Base-by-base conservation (phyloP, 352 stramenopile species). In the Pythium sp. region DNA sequence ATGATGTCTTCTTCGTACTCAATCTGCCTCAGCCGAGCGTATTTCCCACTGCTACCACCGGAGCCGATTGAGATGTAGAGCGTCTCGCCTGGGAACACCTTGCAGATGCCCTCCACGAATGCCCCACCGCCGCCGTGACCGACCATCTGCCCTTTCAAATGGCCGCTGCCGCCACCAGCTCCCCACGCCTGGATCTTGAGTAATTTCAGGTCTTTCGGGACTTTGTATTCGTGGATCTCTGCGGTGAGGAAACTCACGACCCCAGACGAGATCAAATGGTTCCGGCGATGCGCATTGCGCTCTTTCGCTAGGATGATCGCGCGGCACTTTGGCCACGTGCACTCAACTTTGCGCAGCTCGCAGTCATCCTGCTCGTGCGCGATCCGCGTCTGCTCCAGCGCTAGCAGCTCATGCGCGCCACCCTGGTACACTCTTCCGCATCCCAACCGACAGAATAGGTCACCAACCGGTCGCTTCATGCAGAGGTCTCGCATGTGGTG, bases 151-250 rank as follows among this genome's bases (percentile, higher is more conserved):
- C 65, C 64, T 22, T 78, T 77, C 18, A 92, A 69, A 18, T 86
- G 69, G 3, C 86, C 86, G 22, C 82, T 92, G n/a, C 84, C 86
- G 14, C 84, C 86, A 18, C 86, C 86, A 5, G 70, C 84, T 24
- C 86, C 86, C 86, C 86, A 92, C 22, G 77, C 82, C 56, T 94
- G 86, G 15, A 92, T 46, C 58, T 94, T 92, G 55, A 94, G 69
- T 30, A 78, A 56, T 47, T 82, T 87, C 34, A 81, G 75, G 41
- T 86, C 86, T 14, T 81, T 82, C 0, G 86, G 82, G 9, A 93
- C 86, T 66, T 81, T 84, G 67, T 84, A 92, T 32, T 89, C 72
- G 63, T 90, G 84, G 20, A 83, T 71, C 26, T 88, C 82, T 14
- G 76, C 73, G 5, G 82, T 87, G 24, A 92, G 67, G 54, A 90